Base-by-base conservation (phyloP, 345 rosid genomes). In the Bruguiera sexangula region DNA sequence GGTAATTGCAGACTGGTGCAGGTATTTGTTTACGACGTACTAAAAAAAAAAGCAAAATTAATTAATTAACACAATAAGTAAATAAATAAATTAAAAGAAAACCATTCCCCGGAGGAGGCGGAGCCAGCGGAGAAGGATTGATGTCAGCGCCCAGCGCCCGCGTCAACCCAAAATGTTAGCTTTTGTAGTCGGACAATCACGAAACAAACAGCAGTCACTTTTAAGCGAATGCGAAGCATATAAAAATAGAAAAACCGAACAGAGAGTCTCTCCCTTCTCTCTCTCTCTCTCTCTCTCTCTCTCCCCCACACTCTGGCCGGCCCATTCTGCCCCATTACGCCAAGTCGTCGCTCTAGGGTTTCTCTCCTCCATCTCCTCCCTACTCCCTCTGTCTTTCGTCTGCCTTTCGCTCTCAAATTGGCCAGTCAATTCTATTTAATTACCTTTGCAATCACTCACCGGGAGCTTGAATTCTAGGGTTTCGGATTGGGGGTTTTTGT, bases 281-380 rank as follows among this genome's bases (percentile, higher is more conserved):
- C 15, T 43, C 37, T 43, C 46, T 10, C 15, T 43, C 37, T 30
- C 5, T 30, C 5, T 37, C 8, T 11, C 50, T 13, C 5, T 43
- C 4, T 43, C 50, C 0, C 48, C 0, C 48, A 2, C 55, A 63
- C 70, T 57, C 73, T 57, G 70, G 0, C 13, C 32, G 4, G 3
- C 34, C 1, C 2, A 55, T 24, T 13, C 36, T 11, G 26, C 48
- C 34, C 27, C 24, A 18, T 59, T 19, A 19, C 6, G 34, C 64
- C 24, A 13, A 43, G 50, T 66, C 56, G 2, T 15, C 62, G 5
- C 48, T 58, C 37, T 76, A 76, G 79, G 79, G 79, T 70, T 75
- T 75, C 71, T 53, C 37, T 22, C 4, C 5, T 24, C 18, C 55
- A 20, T 48, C 62, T 13, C 15, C 2, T 6, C 62, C 3, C 22